Conservation (phyloP, 768 basidiomycete species). For the Sporobolomyces roseus region DNA sequence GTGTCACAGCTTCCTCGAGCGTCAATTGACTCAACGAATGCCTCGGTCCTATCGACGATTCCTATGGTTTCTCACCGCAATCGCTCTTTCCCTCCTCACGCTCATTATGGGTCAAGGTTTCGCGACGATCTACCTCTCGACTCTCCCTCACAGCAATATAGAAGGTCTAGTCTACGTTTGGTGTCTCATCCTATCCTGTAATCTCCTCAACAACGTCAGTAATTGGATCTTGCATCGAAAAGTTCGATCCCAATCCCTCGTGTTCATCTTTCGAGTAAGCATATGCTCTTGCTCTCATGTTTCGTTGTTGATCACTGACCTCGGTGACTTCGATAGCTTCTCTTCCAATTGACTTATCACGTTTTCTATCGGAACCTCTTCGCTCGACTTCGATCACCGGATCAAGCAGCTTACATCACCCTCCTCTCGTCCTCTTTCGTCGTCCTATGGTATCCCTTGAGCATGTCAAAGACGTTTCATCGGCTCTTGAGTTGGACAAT, state of each 20-base stretch:
- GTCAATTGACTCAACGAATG: slow-evolving; percentile 48
- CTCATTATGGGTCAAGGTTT: slow-evolving; percentile 53
- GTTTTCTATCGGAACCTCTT: slow-evolving; percentile 46
- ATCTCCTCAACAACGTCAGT: slow-evolving; percentile 47
- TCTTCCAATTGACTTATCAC: slow-evolving; percentile 45
- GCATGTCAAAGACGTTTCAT: slow-evolving; percentile 50
- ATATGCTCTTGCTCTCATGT: background rate
- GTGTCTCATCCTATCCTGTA: slow-evolving; percentile 50
- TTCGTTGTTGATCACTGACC: background rate
- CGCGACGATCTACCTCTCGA: slow-evolving; percentile 50
- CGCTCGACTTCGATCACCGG: slow-evolving; percentile 50
- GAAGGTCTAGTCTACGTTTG: slow-evolving; percentile 53
- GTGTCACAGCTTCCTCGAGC: slow-evolving; percentile 48
- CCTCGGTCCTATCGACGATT: slow-evolving; percentile 52
- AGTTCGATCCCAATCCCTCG: slow-evolving; percentile 50
- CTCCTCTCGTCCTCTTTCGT: slow-evolving; percentile 48
- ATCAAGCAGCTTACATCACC: slow-evolving; percentile 49
- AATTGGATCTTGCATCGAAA: slow-evolving; percentile 50
- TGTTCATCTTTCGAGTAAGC: slow-evolving; percentile 50
- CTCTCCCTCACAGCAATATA: slow-evolving; percentile 51
- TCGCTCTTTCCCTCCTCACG: slow-evolving; percentile 50
- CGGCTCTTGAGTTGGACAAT: slow-evolving; percentile 47
- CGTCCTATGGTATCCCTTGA: slow-evolving; percentile 51
- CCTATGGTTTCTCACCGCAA: slow-evolving; percentile 52
- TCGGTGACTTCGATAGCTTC: slow-evolving; percentile 25